Conservation (phyloP, 345 rosid genomes). For the Linum tenue region DNA sequence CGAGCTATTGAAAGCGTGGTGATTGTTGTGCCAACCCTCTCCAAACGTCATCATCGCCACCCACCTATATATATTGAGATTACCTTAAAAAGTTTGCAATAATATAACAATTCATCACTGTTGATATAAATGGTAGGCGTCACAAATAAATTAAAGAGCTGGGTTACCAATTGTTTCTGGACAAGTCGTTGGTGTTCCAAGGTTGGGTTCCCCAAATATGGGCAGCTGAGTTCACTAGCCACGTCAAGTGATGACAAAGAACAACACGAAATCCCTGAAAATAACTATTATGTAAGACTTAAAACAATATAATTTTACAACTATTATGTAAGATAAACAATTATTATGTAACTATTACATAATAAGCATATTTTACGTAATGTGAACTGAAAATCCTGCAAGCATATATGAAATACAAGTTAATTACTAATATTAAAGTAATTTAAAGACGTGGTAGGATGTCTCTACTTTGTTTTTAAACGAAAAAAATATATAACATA, state of each 20-base stretch:
- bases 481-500: too few species aligned
- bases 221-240: conserved; percentile 81
- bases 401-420: too few species aligned
- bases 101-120: not conserved
- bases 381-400: too few species aligned
- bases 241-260: conserved; percentile 80
- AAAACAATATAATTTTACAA: too few species aligned
- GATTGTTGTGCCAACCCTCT: too few species aligned
- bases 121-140: not conserved
- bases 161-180: conserved; percentile 65
- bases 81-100: not conserved
- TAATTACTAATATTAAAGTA: too few species aligned
- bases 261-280: conserved; percentile 58
- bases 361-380: too few species aligned
- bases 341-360: too few species aligned
- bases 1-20: too few species aligned
- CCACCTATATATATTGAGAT: conserved; percentile 39
- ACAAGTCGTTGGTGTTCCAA: conserved; percentile 76
- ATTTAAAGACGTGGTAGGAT: too few species aligned
- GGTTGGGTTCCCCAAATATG: conserved; percentile 91
- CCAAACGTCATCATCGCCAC: conserved; percentile 74
- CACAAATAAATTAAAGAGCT: not conserved
- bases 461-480: too few species aligned
- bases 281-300: not conserved
- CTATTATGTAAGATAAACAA: too few species aligned